Evolutionary conservation across 345 rosid species (phyloP), one percentile per base, ranked within the genome.

Genomic region (Acer campestre): DNA sequence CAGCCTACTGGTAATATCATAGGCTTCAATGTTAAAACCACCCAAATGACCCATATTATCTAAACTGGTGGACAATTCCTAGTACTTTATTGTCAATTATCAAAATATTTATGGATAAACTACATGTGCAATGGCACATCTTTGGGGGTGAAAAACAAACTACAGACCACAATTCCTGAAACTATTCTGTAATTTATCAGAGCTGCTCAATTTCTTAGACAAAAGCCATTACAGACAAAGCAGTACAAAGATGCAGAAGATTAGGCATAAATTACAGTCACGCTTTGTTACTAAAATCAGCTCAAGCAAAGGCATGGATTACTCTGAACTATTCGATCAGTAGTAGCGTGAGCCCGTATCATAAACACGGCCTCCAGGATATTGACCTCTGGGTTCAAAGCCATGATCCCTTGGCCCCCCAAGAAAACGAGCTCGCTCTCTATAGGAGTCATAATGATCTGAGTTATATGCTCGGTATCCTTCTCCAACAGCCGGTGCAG

Each of bases 361-460:
- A 59, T 90, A 92, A 11, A 77, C 86, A 6, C 90, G 84, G 13
- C 93, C 93, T 64, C 93, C 92, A 7, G 87, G 87, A 65, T 87
- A 92, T 76, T 85, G 84, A 78, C 89, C 89, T 82, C 93, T 89
- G 35, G 90, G 81, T 38, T 92, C 94, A 78, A 85, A 86, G 18
- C 93, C 89, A 11, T 85, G 95, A 77, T 89, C 92, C 80, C 93
- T 88, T 10, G 76, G 73, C 20, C 81, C 85, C 0, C 91, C 92
- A 35, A 80, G 87, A 80, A 76, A 88, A 61, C 88, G 86, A 68
- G 84, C 40, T 67, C 87, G 85, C 74, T 91, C 98, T 67, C 91
- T 84, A 14, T 87, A 91, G 17, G 86, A 79, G 18, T 91, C 92
- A 56, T 84, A 87, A 72, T 81, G 85, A 51, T 88, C 92, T 1